Evolutionary conservation across 495 filamentous ascomycete genomes (phyloP).

Genomic region (Daldinia concentrica): DNA sequence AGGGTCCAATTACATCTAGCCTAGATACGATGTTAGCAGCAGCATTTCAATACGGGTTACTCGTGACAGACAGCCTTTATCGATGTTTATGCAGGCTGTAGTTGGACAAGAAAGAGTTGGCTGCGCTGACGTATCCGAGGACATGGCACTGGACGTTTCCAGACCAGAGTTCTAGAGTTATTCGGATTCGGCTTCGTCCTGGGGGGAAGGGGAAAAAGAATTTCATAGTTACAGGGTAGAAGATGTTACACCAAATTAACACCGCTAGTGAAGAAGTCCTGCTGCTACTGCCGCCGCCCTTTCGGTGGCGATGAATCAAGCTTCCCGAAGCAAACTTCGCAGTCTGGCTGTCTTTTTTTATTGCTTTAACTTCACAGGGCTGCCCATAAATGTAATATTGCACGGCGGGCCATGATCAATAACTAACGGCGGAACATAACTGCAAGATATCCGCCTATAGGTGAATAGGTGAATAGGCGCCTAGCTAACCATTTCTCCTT

Average conservation of each 20-base stretch:
- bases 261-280: not conserved
- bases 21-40: constrained; percentile 4
- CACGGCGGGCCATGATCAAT: constrained; percentile 5
- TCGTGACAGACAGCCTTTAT: constrained; percentile 9
- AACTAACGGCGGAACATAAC: not conserved
- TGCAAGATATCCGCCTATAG: not conserved
- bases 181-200: constrained; percentile 17
- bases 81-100: constrained; percentile 15
- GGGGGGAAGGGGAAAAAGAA: constrained; percentile 2
- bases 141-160: constrained; percentile 11
- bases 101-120: constrained; percentile 12
- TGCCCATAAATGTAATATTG: not conserved
- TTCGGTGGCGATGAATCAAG: constrained; percentile 27
- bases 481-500: not conserved
- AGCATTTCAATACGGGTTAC: constrained; percentile 16
- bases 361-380: constrained; percentile 13
- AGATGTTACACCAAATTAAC: constrained; percentile 25
- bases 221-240: constrained; percentile 14
- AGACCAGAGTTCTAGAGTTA: constrained; percentile 6
- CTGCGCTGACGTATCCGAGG: constrained; percentile 7
- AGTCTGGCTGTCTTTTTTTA: not conserved
- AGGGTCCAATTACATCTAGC: constrained; percentile 13
- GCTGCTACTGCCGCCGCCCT: constrained; percentile 21
- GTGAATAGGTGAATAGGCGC: not conserved
- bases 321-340: constrained; percentile 29